Conservation (phyloP, 345 rosid species). For the Salix brachista region DNA sequence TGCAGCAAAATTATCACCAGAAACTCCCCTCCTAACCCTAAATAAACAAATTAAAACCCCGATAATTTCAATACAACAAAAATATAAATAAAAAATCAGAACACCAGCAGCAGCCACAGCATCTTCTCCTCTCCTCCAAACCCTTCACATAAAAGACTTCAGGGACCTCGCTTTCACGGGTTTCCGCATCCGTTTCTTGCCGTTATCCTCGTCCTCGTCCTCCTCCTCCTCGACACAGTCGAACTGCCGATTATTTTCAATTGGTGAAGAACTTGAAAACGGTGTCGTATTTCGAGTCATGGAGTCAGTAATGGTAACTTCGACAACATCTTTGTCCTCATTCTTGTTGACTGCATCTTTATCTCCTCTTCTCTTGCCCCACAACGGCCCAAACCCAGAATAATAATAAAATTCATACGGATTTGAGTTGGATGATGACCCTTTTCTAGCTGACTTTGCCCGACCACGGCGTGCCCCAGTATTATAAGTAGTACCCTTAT, state of each 20-base stretch:
- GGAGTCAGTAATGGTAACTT: neutral
- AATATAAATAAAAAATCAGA: neutral
- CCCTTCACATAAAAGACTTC: constrained; percentile 74
- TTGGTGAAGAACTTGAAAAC: constrained; percentile 18
- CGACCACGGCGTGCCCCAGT: constrained; percentile 38
- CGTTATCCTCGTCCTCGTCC: constrained; percentile 29
- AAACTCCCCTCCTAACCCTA: neutral
- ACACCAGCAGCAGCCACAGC: neutral
- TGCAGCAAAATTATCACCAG: constrained; percentile 14
- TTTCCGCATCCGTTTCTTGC: constrained; percentile 65
- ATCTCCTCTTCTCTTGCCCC: constrained; percentile 69
- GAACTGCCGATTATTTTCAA: constrained; percentile 26
- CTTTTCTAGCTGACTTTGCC: constrained; percentile 38
- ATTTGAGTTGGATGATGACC: constrained; percentile 33
- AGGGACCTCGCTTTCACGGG: constrained; percentile 86
- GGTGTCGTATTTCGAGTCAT: constrained; percentile 18
- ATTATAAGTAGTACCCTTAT: neutral
- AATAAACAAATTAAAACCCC: constrained; percentile 2
- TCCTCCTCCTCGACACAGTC: constrained; percentile 37
- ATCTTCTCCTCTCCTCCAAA: neutral
- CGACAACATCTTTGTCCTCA: neutral
- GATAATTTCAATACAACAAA: constrained; percentile 1
- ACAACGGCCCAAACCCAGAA: constrained; percentile 87
- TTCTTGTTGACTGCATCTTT: constrained; percentile 9
- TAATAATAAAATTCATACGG: constrained; percentile 83